These are phyloP conservation scores for Salix brachista DNA, from an alignment of 345 rosid genomes.

Conservation along the genomic window DNA sequence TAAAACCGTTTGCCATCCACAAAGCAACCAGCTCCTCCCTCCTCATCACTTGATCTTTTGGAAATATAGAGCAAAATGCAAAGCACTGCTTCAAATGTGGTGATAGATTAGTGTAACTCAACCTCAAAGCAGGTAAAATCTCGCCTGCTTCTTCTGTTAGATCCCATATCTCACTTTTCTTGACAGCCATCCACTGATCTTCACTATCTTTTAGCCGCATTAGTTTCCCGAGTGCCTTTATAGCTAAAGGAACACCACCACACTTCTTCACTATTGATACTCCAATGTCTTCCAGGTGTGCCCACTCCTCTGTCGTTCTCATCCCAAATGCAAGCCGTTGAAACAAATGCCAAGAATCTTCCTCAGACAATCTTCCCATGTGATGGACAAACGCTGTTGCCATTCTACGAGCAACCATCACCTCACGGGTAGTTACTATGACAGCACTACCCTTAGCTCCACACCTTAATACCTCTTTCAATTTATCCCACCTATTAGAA, in stretches of 20 bases:
- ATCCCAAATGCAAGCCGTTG: not conserved
- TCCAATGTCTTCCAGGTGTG: constrained; percentile 1
- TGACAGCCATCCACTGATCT: constrained; percentile 6
- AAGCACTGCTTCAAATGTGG: constrained; percentile 4
- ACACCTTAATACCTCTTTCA: not conserved
- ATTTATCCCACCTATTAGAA: not conserved
- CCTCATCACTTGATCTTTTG: not conserved
- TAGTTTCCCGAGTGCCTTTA: constrained; percentile 11
- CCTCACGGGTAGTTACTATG: not conserved
- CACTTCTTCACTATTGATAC: constrained; percentile 10
- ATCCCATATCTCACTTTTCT: constrained; percentile 14
- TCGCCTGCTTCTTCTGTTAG: not conserved
- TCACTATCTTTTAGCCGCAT: constrained; percentile 1
- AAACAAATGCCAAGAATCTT: constrained; percentile 12
- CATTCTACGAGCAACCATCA: constrained; percentile 7
- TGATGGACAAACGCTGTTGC: not conserved
- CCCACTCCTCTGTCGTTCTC: not conserved
- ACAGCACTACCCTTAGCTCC: constrained; percentile 3
- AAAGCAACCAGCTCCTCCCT: constrained; percentile 6
- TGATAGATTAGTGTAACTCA: constrained; percentile 2
- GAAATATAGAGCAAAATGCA: constrained; percentile 3
- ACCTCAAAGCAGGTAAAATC: not conserved
- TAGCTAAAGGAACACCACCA: constrained; percentile 13
- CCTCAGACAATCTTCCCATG: not conserved
- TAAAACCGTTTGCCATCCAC: constrained; percentile 32